Conservation (phyloP, 768 basidiomycete genomes). For the Piloderma croceum region DNA sequence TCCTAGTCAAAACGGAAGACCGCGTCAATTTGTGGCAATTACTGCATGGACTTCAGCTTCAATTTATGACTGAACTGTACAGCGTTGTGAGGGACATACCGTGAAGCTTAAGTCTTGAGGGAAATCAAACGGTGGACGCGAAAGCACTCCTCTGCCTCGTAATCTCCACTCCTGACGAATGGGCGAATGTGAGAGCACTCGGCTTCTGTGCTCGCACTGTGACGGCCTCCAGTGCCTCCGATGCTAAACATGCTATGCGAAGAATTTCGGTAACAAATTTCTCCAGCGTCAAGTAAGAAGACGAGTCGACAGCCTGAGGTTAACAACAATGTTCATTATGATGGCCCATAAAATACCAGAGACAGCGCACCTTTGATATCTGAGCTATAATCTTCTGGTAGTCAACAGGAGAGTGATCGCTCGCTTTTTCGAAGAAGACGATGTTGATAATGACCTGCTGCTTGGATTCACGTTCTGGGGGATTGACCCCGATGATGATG, state of each 20-base stretch:
- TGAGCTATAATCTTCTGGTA: slow-evolving; percentile 33
- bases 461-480: slow-evolving; percentile 59
- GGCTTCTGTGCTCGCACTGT: slow-evolving; percentile 63
- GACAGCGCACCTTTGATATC: slow-evolving; percentile 21
- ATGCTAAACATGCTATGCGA: slow-evolving; percentile 29
- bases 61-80: too few species aligned
- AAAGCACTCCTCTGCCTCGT: slow-evolving; percentile 35
- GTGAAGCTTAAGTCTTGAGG: too few species aligned
- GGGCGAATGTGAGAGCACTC: slow-evolving; percentile 62
- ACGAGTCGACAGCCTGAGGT: slow-evolving; percentile 41
- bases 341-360: neutral
- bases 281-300: slow-evolving; percentile 56
- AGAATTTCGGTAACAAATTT: slow-evolving; percentile 48
- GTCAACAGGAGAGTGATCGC: slow-evolving; percentile 25
- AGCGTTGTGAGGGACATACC: too few species aligned
- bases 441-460: slow-evolving; percentile 59
- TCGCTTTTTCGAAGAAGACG: slow-evolving; percentile 32
- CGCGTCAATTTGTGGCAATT: too few species aligned
- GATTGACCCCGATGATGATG: slow-evolving; percentile 66
- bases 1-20: too few species aligned
- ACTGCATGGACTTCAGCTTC: too few species aligned
- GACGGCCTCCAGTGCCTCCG: slow-evolving; percentile 32
- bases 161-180: slow-evolving; percentile 58
- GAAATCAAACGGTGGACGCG: too few species aligned
- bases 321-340: too few species aligned